Percentiles rank a stretch among this genome's conserved stretches.
phyloP scores from a whole-genome alignment of 306 rosid genomes.

The Prunus campanulata region DNA sequence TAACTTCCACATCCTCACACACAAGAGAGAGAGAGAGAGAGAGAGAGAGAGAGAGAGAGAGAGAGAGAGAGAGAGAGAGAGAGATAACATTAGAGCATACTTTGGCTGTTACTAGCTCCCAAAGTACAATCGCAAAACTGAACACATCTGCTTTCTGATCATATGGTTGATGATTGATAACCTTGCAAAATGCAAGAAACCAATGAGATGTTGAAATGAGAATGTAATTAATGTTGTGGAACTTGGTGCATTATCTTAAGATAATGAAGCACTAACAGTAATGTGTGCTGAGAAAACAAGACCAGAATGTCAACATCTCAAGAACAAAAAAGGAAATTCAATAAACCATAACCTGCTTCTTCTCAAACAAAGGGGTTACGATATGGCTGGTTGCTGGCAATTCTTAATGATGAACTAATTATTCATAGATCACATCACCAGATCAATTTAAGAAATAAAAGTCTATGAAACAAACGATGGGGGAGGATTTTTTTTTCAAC shows the following conservation, averaged over 20 bases:
- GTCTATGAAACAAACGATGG: too few relatives aligned
- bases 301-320: background rate
- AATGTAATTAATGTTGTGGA: background rate
- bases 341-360: background rate
- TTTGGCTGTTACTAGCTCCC: constrained; percentile 99
- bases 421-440: background rate
- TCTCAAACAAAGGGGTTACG: background rate
- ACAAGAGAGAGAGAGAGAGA: constrained; percentile 1
- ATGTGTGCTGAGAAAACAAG: background rate
- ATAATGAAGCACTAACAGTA: background rate
- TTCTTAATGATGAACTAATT: background rate
- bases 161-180: constrained; percentile 95
- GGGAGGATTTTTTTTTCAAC: background rate
- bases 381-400: background rate
- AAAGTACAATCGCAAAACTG: constrained; percentile 93
- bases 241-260: background rate
- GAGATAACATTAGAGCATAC: constrained; percentile 32
- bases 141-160: constrained; percentile 97
- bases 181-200: constrained; percentile 50
- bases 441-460: background rate
- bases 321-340: background rate
- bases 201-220: constrained; percentile 26
- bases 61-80: background rate
- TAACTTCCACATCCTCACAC: background rate
- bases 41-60: constrained; percentile 2